phyloP scores from a whole-genome alignment of 2,329 filamentous ascomycete species.

The Phialophora macrospora region DNA sequence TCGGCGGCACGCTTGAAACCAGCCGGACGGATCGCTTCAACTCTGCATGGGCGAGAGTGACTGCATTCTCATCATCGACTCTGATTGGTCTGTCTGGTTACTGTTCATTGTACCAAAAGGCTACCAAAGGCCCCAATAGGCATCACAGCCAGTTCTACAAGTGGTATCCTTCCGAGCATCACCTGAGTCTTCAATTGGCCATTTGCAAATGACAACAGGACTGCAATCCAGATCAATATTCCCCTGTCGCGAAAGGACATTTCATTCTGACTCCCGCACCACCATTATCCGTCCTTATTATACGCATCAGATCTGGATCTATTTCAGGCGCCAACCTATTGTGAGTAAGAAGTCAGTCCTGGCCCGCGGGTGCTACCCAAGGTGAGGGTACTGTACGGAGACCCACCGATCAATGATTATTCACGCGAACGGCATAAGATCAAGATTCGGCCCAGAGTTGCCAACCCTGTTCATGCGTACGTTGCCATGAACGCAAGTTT shows the following conservation, averaged over 20 bases:
- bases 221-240: neutral
- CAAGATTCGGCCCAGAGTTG: neutral
- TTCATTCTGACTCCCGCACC: neutral
- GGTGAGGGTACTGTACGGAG: neutral
- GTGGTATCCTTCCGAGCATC: neutral
- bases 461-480: neutral
- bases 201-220: neutral
- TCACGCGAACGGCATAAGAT: neutral
- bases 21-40: neutral
- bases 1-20: constrained; percentile 19
- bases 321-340: neutral
- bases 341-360: neutral
- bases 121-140: constrained; percentile 15
- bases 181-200: neutral
- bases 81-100: constrained; percentile 7
- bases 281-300: neutral
- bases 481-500: neutral
- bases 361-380: neutral
- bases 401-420: neutral
- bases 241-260: constrained; percentile 5
- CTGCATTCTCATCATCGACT: neutral
- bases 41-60: neutral
- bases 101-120: constrained; percentile 7
- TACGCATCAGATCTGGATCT: neutral
- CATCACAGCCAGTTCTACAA: neutral